Conservation (phyloP, 2,329 filamentous ascomycete species). For the Cladosporium velox region DNA sequence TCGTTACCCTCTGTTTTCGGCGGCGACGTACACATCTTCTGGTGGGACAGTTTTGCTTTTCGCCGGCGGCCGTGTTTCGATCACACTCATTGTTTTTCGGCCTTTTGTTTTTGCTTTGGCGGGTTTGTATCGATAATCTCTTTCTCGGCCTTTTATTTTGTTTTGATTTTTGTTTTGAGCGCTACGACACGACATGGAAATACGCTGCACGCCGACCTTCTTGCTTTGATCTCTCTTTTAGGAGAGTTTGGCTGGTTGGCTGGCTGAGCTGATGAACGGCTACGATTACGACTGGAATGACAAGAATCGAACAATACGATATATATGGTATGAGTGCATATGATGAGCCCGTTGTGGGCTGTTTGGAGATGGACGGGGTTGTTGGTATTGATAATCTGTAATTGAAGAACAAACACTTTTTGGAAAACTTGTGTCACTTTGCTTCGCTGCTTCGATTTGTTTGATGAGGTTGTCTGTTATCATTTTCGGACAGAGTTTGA, state of each 20-base stretch:
- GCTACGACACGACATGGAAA: neutral
- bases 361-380: neutral
- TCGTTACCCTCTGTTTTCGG: neutral
- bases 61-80: neutral
- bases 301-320: neutral
- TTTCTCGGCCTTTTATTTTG: neutral
- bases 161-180: neutral
- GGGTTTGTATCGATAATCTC: neutral
- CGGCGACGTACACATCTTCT: neutral
- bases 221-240: neutral
- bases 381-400: slow-evolving; percentile 19
- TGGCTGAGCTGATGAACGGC: neutral
- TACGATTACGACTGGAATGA: neutral
- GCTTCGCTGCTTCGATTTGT: neutral
- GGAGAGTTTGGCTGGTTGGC: neutral
- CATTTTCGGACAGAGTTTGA: too few relatives aligned
- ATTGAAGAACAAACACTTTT: slow-evolving; percentile 4
- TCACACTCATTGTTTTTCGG: slow-evolving; percentile 6
- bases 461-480: too few relatives aligned
- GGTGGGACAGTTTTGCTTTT: neutral
- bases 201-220: neutral
- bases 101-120: neutral
- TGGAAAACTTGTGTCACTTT: neutral
- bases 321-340: slow-evolving; percentile 17
- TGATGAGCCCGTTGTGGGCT: slow-evolving; percentile 5